A percentile compares a stretch with the other conserved stretches of the same genome.
Conservation (phyloP, 495 filamentous ascomycete species). For the Gamarada debralockiae region DNA sequence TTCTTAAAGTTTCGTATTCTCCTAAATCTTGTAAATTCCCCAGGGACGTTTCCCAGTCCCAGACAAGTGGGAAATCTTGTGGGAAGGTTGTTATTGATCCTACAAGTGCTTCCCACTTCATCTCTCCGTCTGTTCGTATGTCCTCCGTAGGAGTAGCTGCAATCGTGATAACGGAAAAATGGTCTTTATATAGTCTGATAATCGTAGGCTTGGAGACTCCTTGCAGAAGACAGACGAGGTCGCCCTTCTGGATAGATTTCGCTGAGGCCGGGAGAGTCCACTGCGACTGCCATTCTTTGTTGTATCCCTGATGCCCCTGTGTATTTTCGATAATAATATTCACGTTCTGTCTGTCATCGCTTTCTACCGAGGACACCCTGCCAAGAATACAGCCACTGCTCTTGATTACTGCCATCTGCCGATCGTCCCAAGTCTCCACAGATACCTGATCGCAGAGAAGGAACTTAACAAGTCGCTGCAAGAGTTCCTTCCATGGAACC, state of each 20-base stretch:
- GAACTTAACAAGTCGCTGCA: conserved; percentile 12
- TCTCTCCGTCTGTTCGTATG: no score
- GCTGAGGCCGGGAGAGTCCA: conserved; percentile 20
- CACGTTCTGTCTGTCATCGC: conserved; percentile 19
- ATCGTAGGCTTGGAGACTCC: conserved; percentile 21
- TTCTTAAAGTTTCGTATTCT: no score
- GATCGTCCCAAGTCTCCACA: conserved; percentile 1
- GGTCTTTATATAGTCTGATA: conserved; percentile 16
- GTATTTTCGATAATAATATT: conserved; percentile 17
- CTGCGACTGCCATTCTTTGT: conserved; percentile 5
- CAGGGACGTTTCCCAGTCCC: conserved; percentile 20
- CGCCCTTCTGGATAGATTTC: conserved; percentile 17
- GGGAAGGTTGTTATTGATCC: conserved; percentile 14
- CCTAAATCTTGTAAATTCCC: no score
- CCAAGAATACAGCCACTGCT: neutral
- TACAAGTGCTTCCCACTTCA: conserved; percentile 2
- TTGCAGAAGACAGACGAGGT: conserved; percentile 28
- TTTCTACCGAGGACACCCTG: neutral
- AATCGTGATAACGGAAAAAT: conserved; percentile 25
- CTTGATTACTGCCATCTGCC: neutral
- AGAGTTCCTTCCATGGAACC: conserved; percentile 20
- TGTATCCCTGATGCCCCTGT: neutral
- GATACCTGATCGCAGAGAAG: conserved; percentile 14
- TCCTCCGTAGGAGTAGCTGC: conserved; percentile 8
- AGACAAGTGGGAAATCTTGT: conserved; percentile 23